Percentiles rank a stretch among this genome's conserved stretches.
phyloP scores from a whole-genome alignment of 129 eudicot species.

The Smallanthus sonchifolius region DNA sequence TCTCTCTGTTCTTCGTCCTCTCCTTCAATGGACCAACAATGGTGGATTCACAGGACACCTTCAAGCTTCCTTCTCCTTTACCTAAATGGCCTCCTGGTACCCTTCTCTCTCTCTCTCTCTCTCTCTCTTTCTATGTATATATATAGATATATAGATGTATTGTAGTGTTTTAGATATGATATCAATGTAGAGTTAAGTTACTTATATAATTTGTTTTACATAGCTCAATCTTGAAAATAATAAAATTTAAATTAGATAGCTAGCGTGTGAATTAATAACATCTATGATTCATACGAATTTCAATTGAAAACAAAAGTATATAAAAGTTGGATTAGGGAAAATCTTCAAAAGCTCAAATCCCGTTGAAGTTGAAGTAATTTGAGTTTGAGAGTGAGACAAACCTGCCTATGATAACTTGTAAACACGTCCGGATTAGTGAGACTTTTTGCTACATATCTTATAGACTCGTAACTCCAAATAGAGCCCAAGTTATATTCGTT shows the following conservation, averaged over 20 bases:
- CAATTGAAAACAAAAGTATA: background rate
- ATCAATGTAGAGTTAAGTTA: background rate
- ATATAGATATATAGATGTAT: background rate
- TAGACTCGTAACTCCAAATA: background rate
- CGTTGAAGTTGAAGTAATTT: background rate
- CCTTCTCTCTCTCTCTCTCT: background rate
- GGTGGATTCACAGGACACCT: constrained; percentile 1
- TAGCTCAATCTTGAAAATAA: too few species aligned
- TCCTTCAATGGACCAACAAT: constrained; percentile 5
- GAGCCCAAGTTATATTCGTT: background rate
- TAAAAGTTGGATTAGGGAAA: background rate
- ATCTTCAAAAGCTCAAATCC: too few species aligned
- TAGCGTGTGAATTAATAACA: too few species aligned
- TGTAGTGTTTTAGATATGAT: background rate
- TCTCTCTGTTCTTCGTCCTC: background rate
- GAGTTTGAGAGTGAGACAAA: background rate
- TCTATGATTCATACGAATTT: background rate
- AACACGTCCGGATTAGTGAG: background rate
- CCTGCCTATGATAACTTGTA: background rate
- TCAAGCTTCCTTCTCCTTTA: constrained; percentile 5
- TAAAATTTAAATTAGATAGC: too few species aligned
- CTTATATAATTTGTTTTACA: background rate
- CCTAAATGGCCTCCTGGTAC: constrained; percentile 13
- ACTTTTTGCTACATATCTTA: background rate
- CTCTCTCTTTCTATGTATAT: background rate